Evolutionary conservation across 148 eudicot species (phyloP), one percentile per base, ranked within the genome.

Genomic region (Polygonum aviculare): DNA sequence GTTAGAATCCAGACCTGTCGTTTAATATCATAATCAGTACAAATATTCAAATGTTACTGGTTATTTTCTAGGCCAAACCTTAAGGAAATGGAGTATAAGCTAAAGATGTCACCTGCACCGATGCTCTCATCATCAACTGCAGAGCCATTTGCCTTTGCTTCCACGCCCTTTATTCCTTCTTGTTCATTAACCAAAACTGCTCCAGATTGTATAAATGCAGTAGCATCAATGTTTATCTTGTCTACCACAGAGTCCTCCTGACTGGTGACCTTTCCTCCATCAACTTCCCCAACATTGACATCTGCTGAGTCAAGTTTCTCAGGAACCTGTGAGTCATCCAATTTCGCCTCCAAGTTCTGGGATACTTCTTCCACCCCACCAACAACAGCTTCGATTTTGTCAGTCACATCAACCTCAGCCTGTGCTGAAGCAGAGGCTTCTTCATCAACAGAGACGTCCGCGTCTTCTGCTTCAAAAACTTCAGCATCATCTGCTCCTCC

Each of bases 171-270:
- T 1, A 10, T 57, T 57, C 11, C 69, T 31, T 33, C 40, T 10
- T 67, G 44, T 67, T 65, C 81, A 54, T 76, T 84, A 78, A 85
- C 86, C 63, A 75, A 78, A 81, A 78, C 84, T 41, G 79, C 81
- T 47, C 83, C 84, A 18, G 87, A 84, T 79, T 81, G 81, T 74
- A 52, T 74, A 26, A 76, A 81, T 75, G 80, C 83, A 65, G 15
- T 69, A 52, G 47, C 81, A 77, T 83, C 86, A 59, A 89, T 85
- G 41, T 71, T 15, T 52, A 83, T 77, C 44, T 82, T 79, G 49
- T 86, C 88, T 74, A 85, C 85, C 71, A 84, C 62, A 41, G 85
- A 69, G 80, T 80, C 88, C 35, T 80, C 93, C 40, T 81, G 83
- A 62, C 79, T 74, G 18, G 72, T 81, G 57, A 80, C 7, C 78